Conservation (phyloP, 345 rosid species). For the Melastoma malabathricum region DNA sequence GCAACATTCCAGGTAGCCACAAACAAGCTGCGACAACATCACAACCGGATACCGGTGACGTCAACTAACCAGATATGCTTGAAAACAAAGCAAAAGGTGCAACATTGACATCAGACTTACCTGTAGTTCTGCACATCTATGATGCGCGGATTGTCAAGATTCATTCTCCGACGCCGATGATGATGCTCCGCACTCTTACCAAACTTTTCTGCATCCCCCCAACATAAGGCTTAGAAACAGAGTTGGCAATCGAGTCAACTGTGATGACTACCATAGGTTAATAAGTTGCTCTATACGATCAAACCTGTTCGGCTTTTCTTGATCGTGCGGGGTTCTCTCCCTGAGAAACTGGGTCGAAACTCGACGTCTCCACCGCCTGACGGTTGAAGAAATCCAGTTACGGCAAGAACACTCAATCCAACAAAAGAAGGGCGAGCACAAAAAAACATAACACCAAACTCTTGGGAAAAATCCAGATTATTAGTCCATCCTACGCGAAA, state of each 20-base stretch:
- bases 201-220: conserved; percentile 57
- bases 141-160: conserved; percentile 84
- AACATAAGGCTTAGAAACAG: background rate
- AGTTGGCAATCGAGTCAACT: background rate
- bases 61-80: too few relatives aligned
- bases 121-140: conserved; percentile 94
- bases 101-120: conserved; percentile 15
- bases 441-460: background rate
- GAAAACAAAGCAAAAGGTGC: too few relatives aligned
- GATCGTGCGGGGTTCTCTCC: conserved; percentile 59
- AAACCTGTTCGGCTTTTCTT: conserved; percentile 89
- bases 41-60: too few relatives aligned
- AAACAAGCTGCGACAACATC: conserved; percentile 50
- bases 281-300: background rate
- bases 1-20: conserved; percentile 97
- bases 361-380: conserved; percentile 50
- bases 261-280: background rate
- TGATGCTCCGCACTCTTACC: conserved; percentile 54
- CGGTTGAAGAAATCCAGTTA: conserved; percentile 1
- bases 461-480: too few relatives aligned
- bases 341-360: conserved; percentile 64
- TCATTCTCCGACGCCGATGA: conserved; percentile 66
- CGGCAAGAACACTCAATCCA: background rate
- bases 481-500: too few relatives aligned
- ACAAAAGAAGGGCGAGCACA: background rate